Evolutionary conservation across 768 basidiomycete species (phyloP).

Genomic region (Boletus patriciae): DNA sequence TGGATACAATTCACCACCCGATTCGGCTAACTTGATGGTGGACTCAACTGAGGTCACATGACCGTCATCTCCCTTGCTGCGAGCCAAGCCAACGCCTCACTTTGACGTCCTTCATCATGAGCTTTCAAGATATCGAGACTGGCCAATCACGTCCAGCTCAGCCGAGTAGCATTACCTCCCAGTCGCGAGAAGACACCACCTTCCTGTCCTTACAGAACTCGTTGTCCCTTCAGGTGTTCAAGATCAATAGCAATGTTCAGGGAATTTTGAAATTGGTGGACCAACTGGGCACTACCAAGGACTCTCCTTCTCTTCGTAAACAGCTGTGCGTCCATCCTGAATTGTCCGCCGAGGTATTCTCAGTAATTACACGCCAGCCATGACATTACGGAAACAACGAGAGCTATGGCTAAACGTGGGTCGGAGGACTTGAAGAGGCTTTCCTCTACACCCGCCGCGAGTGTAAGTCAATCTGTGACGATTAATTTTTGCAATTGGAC

Average conservation of each 20-base stretch:
- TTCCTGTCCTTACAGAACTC: conserved; percentile 78
- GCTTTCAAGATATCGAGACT: conserved; percentile 52
- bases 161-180: conserved; percentile 31
- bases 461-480: conserved; percentile 44
- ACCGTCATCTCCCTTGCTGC: conserved; percentile 1
- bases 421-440: conserved; percentile 93
- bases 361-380: conserved; percentile 52
- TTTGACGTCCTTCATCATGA: conserved; percentile 34
- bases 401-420: conserved; percentile 92
- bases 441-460: conserved; percentile 58
- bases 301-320: conserved; percentile 77
- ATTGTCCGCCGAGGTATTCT: background rate
- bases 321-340: conserved; percentile 61
- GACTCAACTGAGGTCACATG: conserved; percentile 8
- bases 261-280: conserved; percentile 96
- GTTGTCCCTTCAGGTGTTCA: conserved; percentile 92
- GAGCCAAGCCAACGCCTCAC: background rate
- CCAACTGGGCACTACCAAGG: conserved; percentile 82
- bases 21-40: no score
- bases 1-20: no score
- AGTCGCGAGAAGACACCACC: conserved; percentile 62
- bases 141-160: conserved; percentile 37
- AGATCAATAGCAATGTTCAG: conserved; percentile 97
- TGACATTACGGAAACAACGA: conserved; percentile 91
- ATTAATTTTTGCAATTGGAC: background rate